Percentiles rank a stretch among this genome's conserved stretches.
Evolutionary conservation across 768 basidiomycete species (phyloP).

Genomic region (Tylopilus rubrobrunneus): DNA sequence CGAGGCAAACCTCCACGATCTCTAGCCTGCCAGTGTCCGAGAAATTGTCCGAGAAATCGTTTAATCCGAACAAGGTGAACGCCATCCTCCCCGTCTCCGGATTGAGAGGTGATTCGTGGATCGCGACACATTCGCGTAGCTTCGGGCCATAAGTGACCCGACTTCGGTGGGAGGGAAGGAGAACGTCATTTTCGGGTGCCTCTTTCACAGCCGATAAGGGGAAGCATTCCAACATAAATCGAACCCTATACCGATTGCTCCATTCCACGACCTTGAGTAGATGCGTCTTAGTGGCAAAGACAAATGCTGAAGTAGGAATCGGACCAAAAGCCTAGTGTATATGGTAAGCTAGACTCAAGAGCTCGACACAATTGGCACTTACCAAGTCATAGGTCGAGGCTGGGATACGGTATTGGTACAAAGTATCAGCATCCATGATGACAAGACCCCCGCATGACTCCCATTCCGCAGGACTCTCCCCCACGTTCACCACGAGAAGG

Average conservation of each 20-base stretch:
- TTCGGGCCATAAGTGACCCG: neutral
- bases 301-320: neutral
- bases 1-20: slow-evolving; percentile 2
- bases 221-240: slow-evolving; percentile 9
- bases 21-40: neutral
- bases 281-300: slow-evolving; percentile 7
- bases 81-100: neutral
- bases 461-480: slow-evolving; percentile 2
- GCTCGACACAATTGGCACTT: neutral
- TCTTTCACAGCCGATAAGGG: neutral
- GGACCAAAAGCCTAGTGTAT: neutral
- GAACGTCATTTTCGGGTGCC: neutral
- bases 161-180: slow-evolving; percentile 1
- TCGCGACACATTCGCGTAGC: neutral
- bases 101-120: slow-evolving; percentile 3
- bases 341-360: neutral
- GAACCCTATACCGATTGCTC: neutral
- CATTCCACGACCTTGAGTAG: neutral
- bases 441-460: neutral
- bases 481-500: slow-evolving; percentile 7
- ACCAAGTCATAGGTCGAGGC: neutral
- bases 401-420: slow-evolving; percentile 3
- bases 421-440: slow-evolving; percentile 1
- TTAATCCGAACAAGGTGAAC: slow-evolving; percentile 1
- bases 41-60: neutral